phyloP scores from a whole-genome alignment of 257 asterid genomes.

The Solanum habrochaites region DNA sequence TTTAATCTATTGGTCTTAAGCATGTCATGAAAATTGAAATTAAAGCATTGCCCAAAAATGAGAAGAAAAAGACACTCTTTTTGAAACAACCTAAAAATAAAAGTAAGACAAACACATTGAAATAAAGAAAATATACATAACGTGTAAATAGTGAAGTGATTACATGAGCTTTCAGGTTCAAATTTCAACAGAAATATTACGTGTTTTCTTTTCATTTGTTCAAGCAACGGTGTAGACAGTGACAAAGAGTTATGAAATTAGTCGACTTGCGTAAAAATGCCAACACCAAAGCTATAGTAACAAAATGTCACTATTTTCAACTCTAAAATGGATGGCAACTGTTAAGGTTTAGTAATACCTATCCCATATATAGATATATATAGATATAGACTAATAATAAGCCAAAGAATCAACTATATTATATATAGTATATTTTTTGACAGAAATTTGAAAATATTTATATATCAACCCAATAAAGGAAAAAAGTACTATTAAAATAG shows the following conservation, averaged over 20 bases:
- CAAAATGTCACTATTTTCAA: neutral
- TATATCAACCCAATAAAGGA: neutral
- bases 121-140: too few relatives aligned
- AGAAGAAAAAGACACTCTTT: neutral
- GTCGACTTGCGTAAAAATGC: rapidly evolving
- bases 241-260: neutral
- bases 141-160: neutral
- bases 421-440: neutral
- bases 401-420: neutral
- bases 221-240: neutral
- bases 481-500: neutral
- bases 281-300: neutral
- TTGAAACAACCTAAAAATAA: neutral
- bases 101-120: neutral
- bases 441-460: neutral
- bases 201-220: neutral
- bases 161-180: neutral
- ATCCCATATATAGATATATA: neutral
- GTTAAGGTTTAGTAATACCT: neutral
- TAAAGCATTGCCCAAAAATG: neutral
- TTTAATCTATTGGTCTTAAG: neutral
- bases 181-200: neutral
- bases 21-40: neutral
- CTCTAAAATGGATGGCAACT: neutral
- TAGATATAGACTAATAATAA: neutral